Conservation (phyloP, 176 grass and related monocot species). For the Eragrostis curvula region DNA sequence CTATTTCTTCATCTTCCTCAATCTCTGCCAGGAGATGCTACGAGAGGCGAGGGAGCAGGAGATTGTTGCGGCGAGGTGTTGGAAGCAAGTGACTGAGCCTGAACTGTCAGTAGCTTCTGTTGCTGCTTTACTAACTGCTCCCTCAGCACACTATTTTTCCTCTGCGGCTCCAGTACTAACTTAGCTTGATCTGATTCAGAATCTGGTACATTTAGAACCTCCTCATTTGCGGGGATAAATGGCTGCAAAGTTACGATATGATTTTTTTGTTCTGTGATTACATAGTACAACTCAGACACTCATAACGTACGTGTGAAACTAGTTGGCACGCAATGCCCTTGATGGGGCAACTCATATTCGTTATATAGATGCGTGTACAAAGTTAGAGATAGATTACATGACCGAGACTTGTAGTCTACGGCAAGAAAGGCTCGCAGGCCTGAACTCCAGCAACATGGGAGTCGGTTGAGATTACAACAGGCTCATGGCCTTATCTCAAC, state of each 20-base stretch:
- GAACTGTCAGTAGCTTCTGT: constrained; percentile 71
- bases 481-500: no score
- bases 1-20: constrained; percentile 77
- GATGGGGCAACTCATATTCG: no score
- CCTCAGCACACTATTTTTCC: constrained; percentile 83
- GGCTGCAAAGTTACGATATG: constrained; percentile 56
- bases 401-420: no score
- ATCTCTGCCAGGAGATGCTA: constrained; percentile 64
- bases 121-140: constrained; percentile 80
- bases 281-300: no score
- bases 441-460: no score
- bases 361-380: no score
- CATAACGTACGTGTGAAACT: no score
- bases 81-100: constrained; percentile 71
- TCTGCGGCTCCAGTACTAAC: constrained; percentile 82
- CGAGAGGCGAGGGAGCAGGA: constrained; percentile 40
- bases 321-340: no score
- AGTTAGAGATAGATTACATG: no score
- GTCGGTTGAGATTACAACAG: no score
- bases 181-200: constrained; percentile 77
- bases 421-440: no score
- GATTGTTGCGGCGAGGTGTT: constrained; percentile 50
- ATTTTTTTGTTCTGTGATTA: no score
- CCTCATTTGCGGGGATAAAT: constrained; percentile 50
- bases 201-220: constrained; percentile 56